These are phyloP conservation scores for Dictyostelium capitatum DNA, from an alignment of 78 protist genomes.

Conservation along the genomic window DNA sequence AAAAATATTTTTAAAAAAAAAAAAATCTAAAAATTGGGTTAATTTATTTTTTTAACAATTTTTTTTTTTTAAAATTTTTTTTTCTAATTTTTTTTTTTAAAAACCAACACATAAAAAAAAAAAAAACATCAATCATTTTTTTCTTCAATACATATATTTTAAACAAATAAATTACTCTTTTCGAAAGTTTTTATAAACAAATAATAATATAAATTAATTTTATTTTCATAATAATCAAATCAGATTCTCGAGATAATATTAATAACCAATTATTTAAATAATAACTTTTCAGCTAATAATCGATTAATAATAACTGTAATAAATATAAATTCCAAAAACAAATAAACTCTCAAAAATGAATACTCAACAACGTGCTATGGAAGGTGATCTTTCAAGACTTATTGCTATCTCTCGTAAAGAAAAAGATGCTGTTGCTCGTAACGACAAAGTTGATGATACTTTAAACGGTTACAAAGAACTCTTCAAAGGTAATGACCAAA, in stretches of 20 bases:
- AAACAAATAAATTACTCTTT: background rate
- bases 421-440: constrained; percentile 70
- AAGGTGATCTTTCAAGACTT: constrained; percentile 77
- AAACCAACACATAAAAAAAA: background rate
- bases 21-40: too few relatives aligned
- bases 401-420: constrained; percentile 75
- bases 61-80: too few relatives aligned
- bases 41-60: too few relatives aligned
- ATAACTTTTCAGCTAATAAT: constrained; percentile 26
- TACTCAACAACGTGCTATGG: constrained; percentile 80
- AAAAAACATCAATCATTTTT: background rate
- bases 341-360: constrained; percentile 40
- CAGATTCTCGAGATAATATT: constrained; percentile 6
- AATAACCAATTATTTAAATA: constrained; percentile 2
- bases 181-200: constrained; percentile 16
- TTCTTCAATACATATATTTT: background rate
- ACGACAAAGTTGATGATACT: constrained; percentile 38
- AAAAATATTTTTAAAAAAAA: too few relatives aligned
- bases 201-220: constrained; percentile 7
- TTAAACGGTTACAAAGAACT: constrained; percentile 51
- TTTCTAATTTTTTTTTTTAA: too few relatives aligned
- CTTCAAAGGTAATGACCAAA: constrained; percentile 61
- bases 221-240: background rate
- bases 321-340: background rate
- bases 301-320: background rate